Evolutionary conservation across 2,329 filamentous ascomycete genomes (phyloP).

Genomic region (Emmonsiellopsis sp.): DNA sequence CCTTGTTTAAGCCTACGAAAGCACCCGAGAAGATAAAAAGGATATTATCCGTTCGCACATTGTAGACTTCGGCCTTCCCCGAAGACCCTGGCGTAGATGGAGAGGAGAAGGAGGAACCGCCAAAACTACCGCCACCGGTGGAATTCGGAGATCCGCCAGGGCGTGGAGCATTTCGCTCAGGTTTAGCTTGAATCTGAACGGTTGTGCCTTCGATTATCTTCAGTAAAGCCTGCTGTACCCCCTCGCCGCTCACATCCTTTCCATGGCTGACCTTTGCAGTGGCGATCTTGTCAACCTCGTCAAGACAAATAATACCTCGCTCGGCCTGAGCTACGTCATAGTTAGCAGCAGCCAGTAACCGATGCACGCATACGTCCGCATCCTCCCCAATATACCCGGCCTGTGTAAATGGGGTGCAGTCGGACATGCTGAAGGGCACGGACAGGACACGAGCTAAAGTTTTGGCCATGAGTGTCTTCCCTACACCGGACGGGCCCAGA

Average conservation of each 20-base stretch:
- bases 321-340: constrained; percentile 80
- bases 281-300: constrained; percentile 96
- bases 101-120: constrained; percentile 12
- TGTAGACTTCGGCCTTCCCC: constrained; percentile 50
- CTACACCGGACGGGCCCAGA: constrained; percentile 85
- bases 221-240: constrained; percentile 87
- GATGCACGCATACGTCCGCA: constrained; percentile 89
- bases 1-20: constrained; percentile 85
- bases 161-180: constrained; percentile 34
- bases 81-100: constrained; percentile 8
- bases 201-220: constrained; percentile 97
- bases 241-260: constrained; percentile 90
- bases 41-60: constrained; percentile 89
- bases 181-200: constrained; percentile 79
- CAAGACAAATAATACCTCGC: constrained; percentile 85
- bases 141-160: constrained; percentile 27
- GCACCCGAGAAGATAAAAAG: constrained; percentile 95
- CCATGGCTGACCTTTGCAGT: constrained; percentile 78
- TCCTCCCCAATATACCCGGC: constrained; percentile 97
- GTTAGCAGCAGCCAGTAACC: constrained; percentile 79
- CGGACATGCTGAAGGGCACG: constrained; percentile 88
- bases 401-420: constrained; percentile 93
- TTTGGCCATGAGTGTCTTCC: constrained; percentile 88
- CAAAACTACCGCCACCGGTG: constrained; percentile 9
- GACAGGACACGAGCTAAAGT: constrained; percentile 88